Base-by-base conservation (phyloP, 176 grass and related monocot genomes). In the Ensete glaucum region DNA sequence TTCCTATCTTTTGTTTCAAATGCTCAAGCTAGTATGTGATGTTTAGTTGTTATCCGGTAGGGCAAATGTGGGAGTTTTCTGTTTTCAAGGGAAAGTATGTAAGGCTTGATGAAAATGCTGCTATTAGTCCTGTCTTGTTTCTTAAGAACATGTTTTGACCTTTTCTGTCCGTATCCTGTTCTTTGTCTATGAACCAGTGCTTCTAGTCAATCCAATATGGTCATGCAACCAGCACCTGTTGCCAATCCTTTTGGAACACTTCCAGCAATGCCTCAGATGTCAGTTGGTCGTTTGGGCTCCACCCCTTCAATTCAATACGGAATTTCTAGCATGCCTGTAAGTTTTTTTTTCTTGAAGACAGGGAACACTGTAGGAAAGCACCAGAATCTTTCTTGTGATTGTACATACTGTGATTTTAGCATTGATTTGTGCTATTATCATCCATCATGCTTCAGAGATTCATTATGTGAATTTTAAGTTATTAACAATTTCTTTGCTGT, bases 211-310 rank as follows among this genome's bases (percentile, higher is more conserved):
- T 78, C 82, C 21, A 91, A 57, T 85, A 85, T 90, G 94, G 83
- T 88, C 59, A 85, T 91, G 83, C 94, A 87, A 67, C 85, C 84
- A 23, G 76, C 86, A 75, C 67, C 83, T 78, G 79, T 98, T 83
- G 80, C 84, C 69, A 93, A 93, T 84, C 94, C 94, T 67, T 98
- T 93, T 22, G 94, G 94, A 21, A 90, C 78, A 52, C 88, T 98
- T 80, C 94, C 90, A 82, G 78, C 94, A 82, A 91, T 93, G 88
- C 94, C 94, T 82, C 88, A 88, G 54, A 98, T 98, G 88, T 93
- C 90, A 54, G 93, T 98, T 74, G 90, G 94, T 27, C 87, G 81
- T 87, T 82, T 69, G 74, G 86, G 90, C 73, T 88, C 85, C 78
- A 81, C 94, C 58, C 88, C 90, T 85, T 91, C 88, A 21, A 81